Conservation (phyloP, 306 rosid species). For the Lablab purpureus region DNA sequence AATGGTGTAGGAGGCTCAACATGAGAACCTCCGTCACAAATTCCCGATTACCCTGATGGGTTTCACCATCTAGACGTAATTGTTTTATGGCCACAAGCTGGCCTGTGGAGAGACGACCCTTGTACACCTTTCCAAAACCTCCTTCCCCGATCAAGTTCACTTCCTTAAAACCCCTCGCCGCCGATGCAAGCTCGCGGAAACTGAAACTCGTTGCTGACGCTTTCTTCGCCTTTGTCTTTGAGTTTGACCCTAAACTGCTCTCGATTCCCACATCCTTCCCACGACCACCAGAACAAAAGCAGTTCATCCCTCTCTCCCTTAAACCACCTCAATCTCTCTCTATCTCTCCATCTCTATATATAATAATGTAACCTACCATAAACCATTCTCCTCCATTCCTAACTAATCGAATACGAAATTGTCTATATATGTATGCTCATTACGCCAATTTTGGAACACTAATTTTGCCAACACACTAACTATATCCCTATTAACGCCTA, state of each 20-base stretch:
- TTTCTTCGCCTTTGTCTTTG: not conserved
- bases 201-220: slow-evolving; percentile 34
- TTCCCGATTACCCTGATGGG: slow-evolving; percentile 83
- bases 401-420: not conserved
- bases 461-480: slow-evolving; percentile 25
- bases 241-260: slow-evolving; percentile 2
- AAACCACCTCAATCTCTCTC: not conserved
- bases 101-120: slow-evolving; percentile 72
- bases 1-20: slow-evolving; percentile 80
- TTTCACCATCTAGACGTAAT: slow-evolving; percentile 60
- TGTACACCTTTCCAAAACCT: slow-evolving; percentile 88
- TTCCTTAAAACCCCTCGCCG: slow-evolving; percentile 36
- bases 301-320: slow-evolving; percentile 30
- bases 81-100: slow-evolving; percentile 86
- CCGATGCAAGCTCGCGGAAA: slow-evolving; percentile 35
- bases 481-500: not conserved
- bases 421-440: not conserved
- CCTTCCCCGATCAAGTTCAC: slow-evolving; percentile 87
- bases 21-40: slow-evolving; percentile 84
- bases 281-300: slow-evolving; percentile 30
- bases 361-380: not conserved
- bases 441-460: slow-evolving; percentile 17
- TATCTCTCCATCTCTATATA: not conserved
- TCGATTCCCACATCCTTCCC: slow-evolving; percentile 13
- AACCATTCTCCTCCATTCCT: not conserved